Evolutionary conservation across 371 early-diverging fungal species (phyloP), one percentile per base, ranked within the genome.

Genomic region (Saksenaea oblongispora): DNA sequence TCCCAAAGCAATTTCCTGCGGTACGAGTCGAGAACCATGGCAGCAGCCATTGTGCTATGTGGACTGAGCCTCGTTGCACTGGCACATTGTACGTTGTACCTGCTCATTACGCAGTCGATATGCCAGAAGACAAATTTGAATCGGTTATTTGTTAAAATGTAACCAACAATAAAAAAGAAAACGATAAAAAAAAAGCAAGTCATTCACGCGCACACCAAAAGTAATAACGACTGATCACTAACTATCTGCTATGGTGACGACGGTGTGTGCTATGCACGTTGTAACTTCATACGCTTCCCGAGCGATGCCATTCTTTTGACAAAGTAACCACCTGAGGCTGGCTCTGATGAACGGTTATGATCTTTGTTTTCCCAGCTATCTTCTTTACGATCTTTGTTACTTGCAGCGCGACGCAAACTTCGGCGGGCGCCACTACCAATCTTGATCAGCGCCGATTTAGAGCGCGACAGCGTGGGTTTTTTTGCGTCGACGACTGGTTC

Each of bases 291-390:
- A 17, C 69, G 67, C 51, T 72, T 71, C 36, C 66, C 70, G 57
- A 79, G 59, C 1, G 76, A 69, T 34, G 79, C 69, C 71, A 79
- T 72, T 41, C 76, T 62, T 51, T 72, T 73, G 5, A 79, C 76
- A 72, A 79, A 79, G 26, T 53, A 53, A 27, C 54, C 13, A 47
- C 26, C 47, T 47, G 56, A 58, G 56, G 62, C 27, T 37, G 44
- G 58, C 14, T 37, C 41, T 18, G 58, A 57, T 2, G 28, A 18
- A 18, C 54, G 58, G 18, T 36, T 17, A 3, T 57, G n/a, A 11
- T 62, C n/a, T n/a, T n/a, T 22, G 5, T 47, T 55, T 39, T 51
- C 34, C 31, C 59, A 26, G 18, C n/a, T 65, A 54, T 54, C 63
- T 54, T 11, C 65, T 59, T 18, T 72, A 62, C 37, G 68, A 65